These are phyloP conservation scores for Gaeumannomyces sp. DNA, from an alignment of 2,329 filamentous ascomycete species.

Conservation along the genomic window DNA sequence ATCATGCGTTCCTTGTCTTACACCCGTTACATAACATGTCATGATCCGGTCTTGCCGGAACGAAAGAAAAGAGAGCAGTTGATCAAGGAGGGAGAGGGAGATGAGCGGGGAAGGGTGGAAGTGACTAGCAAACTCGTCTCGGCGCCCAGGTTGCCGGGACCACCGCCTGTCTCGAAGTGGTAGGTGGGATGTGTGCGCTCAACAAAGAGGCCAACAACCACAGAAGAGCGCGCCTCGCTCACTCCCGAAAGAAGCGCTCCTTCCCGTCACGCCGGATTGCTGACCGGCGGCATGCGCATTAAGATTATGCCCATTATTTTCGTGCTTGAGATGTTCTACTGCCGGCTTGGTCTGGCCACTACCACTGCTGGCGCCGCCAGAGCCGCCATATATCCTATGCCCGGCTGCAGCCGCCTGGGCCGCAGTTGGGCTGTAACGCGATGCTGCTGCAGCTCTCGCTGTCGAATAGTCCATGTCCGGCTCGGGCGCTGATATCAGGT, in stretches of 20 bases:
- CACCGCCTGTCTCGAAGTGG: neutral
- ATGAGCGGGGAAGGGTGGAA: neutral
- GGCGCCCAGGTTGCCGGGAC: neutral
- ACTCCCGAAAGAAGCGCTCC: neutral
- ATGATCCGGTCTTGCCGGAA: neutral
- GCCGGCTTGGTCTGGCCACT: neutral
- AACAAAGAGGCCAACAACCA: neutral
- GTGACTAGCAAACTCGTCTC: neutral
- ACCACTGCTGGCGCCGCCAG: neutral
- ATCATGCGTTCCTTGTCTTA: slow-evolving; percentile 1
- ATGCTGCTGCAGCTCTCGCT: neutral
- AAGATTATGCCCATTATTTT: slow-evolving; percentile 1
- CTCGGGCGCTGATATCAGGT: slow-evolving; percentile 13
- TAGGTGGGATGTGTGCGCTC: too few relatives aligned
- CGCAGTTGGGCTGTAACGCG: slow-evolving; percentile 4
- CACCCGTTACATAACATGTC: neutral
- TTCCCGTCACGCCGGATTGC: neutral
- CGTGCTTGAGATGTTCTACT: neutral
- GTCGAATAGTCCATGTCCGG: neutral
- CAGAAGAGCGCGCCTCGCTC: neutral
- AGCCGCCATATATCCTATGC: neutral
- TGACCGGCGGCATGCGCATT: neutral
- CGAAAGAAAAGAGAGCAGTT: neutral
- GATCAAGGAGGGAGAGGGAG: neutral
- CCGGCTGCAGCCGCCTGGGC: slow-evolving; percentile 3